Evolutionary conservation across 1,284 basidiomycete species (phyloP).

Genomic region (Ganoderma multipileum): DNA sequence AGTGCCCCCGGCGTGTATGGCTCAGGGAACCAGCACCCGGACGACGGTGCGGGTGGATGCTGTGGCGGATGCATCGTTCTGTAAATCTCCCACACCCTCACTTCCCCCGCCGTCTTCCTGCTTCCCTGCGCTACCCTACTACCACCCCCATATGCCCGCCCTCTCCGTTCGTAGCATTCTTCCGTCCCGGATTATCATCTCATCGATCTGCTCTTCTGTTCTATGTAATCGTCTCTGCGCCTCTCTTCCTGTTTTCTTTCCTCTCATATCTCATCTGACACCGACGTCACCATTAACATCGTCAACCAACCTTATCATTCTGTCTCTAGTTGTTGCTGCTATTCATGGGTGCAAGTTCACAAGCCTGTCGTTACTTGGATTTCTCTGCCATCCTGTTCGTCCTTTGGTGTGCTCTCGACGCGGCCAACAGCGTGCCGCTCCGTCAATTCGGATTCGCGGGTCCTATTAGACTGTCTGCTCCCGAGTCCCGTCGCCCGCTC

Average conservation of each 20-base stretch:
- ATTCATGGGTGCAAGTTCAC: conserved; percentile 8
- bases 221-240: conserved; percentile 21
- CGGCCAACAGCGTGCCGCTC: neutral
- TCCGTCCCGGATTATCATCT: conserved; percentile 27
- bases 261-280: conserved; percentile 4
- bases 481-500: neutral
- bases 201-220: conserved; percentile 31
- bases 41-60: conserved; percentile 68
- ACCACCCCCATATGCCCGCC: conserved; percentile 5
- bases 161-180: neutral
- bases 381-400: neutral
- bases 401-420: neutral
- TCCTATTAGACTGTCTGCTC: neutral
- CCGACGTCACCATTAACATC: neutral
- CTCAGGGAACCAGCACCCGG: conserved; percentile 49
- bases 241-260: conserved; percentile 16
- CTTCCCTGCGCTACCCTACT: conserved; percentile 27
- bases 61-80: conserved; percentile 76
- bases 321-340: conserved; percentile 19
- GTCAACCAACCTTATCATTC: conserved; percentile 10
- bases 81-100: conserved; percentile 19
- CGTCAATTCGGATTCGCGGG: neutral
- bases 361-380: conserved; percentile 14
- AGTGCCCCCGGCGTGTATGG: conserved; percentile 56
- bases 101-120: conserved; percentile 10